phyloP scores from a whole-genome alignment of 2,329 filamentous ascomycete genomes.

The Whalleya microplaca region DNA sequence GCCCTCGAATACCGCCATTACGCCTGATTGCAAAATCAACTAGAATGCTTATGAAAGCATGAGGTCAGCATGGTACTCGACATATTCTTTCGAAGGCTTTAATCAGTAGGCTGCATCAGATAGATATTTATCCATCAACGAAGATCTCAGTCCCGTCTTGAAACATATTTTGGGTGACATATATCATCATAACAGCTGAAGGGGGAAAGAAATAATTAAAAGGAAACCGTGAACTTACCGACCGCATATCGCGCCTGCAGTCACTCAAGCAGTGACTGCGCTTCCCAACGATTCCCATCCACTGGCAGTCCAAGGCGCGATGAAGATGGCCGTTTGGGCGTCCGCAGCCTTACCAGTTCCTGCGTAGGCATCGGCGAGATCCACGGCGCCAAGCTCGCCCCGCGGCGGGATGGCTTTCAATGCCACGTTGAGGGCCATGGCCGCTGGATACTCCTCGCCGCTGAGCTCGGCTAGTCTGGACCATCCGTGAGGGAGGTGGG shows the following conservation, averaged over 20 bases:
- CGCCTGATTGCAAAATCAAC: no score
- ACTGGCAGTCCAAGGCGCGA: slow-evolving; percentile 76
- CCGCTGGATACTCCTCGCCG: slow-evolving; percentile 59
- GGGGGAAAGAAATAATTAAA: neutral
- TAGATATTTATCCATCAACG: slow-evolving; percentile 34
- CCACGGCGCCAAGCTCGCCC: slow-evolving; percentile 68
- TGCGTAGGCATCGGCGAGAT: slow-evolving; percentile 74
- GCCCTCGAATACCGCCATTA: no score
- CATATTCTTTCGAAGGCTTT: no score
- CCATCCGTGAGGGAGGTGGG: slow-evolving; percentile 82
- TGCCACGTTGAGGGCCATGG: slow-evolving; percentile 84
- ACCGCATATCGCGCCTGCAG: slow-evolving; percentile 14
- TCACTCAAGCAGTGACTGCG: slow-evolving; percentile 37
- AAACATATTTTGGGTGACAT: slow-evolving; percentile 39
- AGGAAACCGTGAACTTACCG: slow-evolving; percentile 19
- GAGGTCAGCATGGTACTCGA: no score
- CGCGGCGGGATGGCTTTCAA: slow-evolving; percentile 72
- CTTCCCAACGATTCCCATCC: slow-evolving; percentile 66
- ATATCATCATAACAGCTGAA: slow-evolving; percentile 35
- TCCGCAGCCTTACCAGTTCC: slow-evolving; percentile 73
- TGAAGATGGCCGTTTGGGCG: slow-evolving; percentile 75
- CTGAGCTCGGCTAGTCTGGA: slow-evolving; percentile 67
- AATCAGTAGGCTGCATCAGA: slow-evolving; percentile 24
- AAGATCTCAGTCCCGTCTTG: slow-evolving; percentile 41
- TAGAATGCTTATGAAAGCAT: no score